phyloP scores from a whole-genome alignment of 129 eudicot genomes.

The Dittrichia graveolens region DNA sequence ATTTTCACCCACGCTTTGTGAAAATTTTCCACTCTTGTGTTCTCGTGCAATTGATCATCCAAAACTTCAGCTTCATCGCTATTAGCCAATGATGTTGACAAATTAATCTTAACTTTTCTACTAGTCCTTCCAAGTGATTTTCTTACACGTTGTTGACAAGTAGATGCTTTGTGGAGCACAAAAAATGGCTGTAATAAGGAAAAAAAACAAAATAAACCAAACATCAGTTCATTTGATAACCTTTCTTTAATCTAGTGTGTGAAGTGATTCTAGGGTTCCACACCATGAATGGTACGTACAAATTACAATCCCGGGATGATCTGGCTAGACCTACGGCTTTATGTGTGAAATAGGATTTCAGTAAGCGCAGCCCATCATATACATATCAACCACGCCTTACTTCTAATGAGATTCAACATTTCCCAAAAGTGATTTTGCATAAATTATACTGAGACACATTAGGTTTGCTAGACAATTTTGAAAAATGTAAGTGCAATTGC shows the following conservation, averaged over 20 bases:
- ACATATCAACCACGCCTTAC: neutral
- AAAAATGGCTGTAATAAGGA: conserved; percentile 58
- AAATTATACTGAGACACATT: conserved; percentile 11
- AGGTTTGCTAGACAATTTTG: neutral
- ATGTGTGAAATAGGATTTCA: neutral
- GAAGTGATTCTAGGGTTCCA: neutral
- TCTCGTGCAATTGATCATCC: conserved; percentile 30
- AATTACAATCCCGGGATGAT: neutral
- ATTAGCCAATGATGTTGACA: conserved; percentile 32
- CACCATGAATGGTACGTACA: neutral
- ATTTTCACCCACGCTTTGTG: conserved; percentile 55
- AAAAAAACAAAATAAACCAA: neutral
- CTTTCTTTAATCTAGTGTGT: neutral
- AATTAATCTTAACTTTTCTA: conserved; percentile 56
- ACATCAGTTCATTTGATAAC: neutral
- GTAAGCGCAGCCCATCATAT: neutral
- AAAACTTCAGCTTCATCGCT: conserved; percentile 27
- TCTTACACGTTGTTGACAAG: conserved; percentile 30
- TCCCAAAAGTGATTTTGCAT: neutral
- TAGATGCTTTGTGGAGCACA: conserved; percentile 71
- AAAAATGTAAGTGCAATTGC: neutral
- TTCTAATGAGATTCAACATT: neutral
- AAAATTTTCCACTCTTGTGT: conserved; percentile 46
- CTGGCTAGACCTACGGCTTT: conserved; percentile 1
- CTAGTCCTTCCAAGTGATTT: conserved; percentile 41